Evolutionary conservation across 108 stramenopile genomes (phyloP), one percentile per base, ranked within the genome.

Genomic region (Phaeodactylum tricornutum): DNA sequence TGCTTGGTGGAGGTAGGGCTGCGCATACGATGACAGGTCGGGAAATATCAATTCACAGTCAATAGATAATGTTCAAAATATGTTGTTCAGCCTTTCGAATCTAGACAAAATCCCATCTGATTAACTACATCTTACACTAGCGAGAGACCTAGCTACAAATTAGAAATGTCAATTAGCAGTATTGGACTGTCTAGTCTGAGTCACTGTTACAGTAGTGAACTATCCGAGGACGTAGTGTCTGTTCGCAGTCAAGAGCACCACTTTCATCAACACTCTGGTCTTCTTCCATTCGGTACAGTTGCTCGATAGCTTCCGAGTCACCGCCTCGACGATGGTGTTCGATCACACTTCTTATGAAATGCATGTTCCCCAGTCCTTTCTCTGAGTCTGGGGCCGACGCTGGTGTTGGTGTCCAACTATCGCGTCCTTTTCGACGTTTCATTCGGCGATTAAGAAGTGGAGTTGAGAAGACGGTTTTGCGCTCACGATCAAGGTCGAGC

Each of bases 301-400:
- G 39, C 46, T 92, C 90, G 38, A 92, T 71, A 31, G 82, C 72
- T 16, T 87, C 71, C 6, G 69, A 62, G 25, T 75, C 61, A 1
- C 90, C 90, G 24, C 90, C 90, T 15, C 73, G 53, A 11, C 79
- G 68, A 50, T 79, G 77, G 55, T 92, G 79, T 29, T 92, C 81
- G 17, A 92, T 46, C 22, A 92, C 81, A 59, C 81, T 83, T 14
- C 83, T 64, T 42, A 92, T 80, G 31, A 92, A 92, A 46, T 81
- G 64, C 80, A 84, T 82, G 41, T 72, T 78, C 1, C 90, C 90
- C 8, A 92, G 71, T 15, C 85, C 81, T 26, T 56, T 52, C 60
- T 76, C 67, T 15, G 87, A 82, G 0, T 69, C 65, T 9, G 75
- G 61, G 6, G 55, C 37, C 11, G 74, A 63, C 6, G 52, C 34